phyloP scores from a whole-genome alignment of 2,329 filamentous ascomycete genomes.

The Botrytis elliptica region DNA sequence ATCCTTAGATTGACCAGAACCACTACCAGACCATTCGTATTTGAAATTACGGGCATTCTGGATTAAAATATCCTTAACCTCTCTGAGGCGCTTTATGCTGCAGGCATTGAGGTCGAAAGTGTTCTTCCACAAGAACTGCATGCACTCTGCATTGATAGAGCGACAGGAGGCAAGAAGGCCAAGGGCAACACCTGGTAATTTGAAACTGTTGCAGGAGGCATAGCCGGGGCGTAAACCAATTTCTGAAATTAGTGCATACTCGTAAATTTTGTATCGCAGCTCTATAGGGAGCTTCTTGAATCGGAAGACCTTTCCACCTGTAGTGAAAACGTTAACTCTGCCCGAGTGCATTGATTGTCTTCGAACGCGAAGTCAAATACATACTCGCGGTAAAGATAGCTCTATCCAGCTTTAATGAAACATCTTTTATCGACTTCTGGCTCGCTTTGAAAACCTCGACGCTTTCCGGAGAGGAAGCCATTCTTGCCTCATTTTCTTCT shows the following conservation, averaged over 20 bases:
- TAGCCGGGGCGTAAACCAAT: not conserved
- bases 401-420: conserved; percentile 22
- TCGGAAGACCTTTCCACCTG: conserved; percentile 26
- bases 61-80: conserved; percentile 7
- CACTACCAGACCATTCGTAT: conserved; percentile 22
- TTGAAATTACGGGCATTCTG: conserved; percentile 24
- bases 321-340: not conserved
- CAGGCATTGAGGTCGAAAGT: conserved; percentile 21
- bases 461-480: conserved; percentile 20
- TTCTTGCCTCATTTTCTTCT: conserved; percentile 24
- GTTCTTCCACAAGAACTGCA: conserved; percentile 29
- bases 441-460: conserved; percentile 16
- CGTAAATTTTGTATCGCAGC: conserved; percentile 27
- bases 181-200: conserved; percentile 4
- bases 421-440: conserved; percentile 22
- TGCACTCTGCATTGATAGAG: conserved; percentile 24
- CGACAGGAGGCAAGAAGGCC: conserved; percentile 26
- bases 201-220: not conserved
- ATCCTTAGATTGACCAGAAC: conserved; percentile 18
- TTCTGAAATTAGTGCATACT: conserved; percentile 22
- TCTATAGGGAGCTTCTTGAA: conserved; percentile 27
- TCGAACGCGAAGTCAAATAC: not conserved
- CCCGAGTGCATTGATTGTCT: not conserved
- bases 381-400: conserved; percentile 27
- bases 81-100: not conserved